These are phyloP conservation scores for Phytophthora ramorum DNA, from an alignment of 352 stramenopile genomes.

Conservation along the genomic window DNA sequence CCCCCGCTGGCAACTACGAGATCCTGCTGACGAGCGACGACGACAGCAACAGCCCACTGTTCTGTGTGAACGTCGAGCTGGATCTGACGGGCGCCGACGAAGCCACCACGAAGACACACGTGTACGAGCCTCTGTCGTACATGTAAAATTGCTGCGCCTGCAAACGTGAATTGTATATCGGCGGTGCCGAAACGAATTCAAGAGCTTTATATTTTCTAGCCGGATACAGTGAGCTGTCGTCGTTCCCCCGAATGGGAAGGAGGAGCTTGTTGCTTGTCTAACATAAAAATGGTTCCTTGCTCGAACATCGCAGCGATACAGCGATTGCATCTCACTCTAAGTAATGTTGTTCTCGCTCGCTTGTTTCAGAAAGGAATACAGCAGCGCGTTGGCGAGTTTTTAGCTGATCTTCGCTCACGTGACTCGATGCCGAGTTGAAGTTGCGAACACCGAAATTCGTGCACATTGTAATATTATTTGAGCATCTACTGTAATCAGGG, in stretches of 20 bases:
- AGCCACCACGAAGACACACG: slow-evolving; percentile 52
- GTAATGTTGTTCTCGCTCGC: too few relatives aligned
- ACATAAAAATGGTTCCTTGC: slow-evolving; percentile 9
- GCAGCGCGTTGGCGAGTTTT: too few relatives aligned
- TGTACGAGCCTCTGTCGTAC: slow-evolving; percentile 73
- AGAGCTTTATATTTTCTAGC: slow-evolving; percentile 29
- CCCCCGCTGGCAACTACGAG: slow-evolving; percentile 82
- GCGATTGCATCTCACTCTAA: too few relatives aligned
- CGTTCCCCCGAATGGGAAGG: not conserved
- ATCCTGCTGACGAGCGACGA: slow-evolving; percentile 74
- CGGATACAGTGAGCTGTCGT: not conserved
- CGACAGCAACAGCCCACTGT: slow-evolving; percentile 51
- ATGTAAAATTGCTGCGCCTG: slow-evolving; percentile 52
- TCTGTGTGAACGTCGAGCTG: slow-evolving; percentile 84
- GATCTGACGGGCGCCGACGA: slow-evolving; percentile 55
- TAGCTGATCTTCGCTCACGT: too few relatives aligned
- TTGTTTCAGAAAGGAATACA: too few relatives aligned
- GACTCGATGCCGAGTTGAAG: too few relatives aligned
- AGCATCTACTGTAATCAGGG: slow-evolving; percentile 39
- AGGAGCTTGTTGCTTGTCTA: slow-evolving; percentile 8
- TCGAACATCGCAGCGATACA: not conserved
- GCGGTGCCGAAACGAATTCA: slow-evolving; percentile 13
- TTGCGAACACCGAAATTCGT: not conserved
- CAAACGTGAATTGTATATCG: slow-evolving; percentile 26
- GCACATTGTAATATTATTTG: not conserved